A percentile compares a stretch with the other conserved stretches of the same genome.
These are phyloP conservation scores for Dioscorea cayenensis DNA, from an alignment of 116 monocot species.

Conservation along the genomic window DNA sequence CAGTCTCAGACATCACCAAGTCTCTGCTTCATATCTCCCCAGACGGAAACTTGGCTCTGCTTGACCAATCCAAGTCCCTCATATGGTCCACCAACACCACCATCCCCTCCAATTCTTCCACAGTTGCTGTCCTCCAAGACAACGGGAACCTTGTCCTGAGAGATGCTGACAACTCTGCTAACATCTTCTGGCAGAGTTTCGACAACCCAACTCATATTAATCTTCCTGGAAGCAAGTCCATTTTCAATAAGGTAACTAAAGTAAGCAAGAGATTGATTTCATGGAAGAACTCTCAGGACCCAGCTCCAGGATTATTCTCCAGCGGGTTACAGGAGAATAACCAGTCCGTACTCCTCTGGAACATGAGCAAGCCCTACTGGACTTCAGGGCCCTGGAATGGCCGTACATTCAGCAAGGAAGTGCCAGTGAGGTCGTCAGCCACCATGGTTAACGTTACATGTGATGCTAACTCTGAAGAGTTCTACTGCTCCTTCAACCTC, in stretches of 20 bases:
- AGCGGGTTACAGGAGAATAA: not conserved
- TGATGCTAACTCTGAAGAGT: too few species aligned
- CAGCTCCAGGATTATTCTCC: slow-evolving; percentile 2
- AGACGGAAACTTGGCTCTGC: slow-evolving; percentile 10
- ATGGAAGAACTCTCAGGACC: not conserved
- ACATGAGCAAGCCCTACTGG: not conserved
- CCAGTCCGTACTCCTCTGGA: slow-evolving; percentile 2
- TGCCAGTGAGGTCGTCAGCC: slow-evolving; percentile 2
- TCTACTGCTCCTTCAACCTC: too few species aligned
- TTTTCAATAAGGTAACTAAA: not conserved
- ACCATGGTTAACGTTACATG: too few species aligned
- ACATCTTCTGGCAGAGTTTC: slow-evolving; percentile 20
- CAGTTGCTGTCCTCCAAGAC: slow-evolving; percentile 13
- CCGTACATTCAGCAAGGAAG: not conserved
- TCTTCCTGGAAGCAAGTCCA: slow-evolving; percentile 4
- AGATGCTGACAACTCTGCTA: not conserved
- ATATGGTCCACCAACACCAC: slow-evolving; percentile 10
- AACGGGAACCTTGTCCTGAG: slow-evolving; percentile 11
- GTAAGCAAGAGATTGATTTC: slow-evolving; percentile 2
- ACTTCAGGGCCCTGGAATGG: slow-evolving; percentile 5
- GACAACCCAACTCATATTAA: slow-evolving; percentile 10
- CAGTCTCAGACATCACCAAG: not conserved
- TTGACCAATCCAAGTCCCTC: not conserved
- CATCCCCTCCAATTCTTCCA: not conserved
- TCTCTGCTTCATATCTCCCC: not conserved